A percentile compares a stretch with the other conserved stretches of the same genome.
Conservation (phyloP, 208 protist species). For the Porcisia deanei region DNA sequence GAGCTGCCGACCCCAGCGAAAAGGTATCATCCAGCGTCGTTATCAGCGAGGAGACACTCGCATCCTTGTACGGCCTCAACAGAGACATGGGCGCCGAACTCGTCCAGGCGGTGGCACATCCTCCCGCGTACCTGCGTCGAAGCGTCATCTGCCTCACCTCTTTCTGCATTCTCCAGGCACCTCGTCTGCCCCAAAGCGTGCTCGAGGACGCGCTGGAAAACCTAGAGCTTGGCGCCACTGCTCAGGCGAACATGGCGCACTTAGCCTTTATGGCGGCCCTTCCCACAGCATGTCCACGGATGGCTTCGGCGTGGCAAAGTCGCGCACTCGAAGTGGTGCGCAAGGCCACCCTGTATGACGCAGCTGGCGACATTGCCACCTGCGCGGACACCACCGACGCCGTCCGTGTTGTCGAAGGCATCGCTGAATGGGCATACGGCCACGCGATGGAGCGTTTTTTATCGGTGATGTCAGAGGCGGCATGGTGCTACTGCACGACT, state of each 20-base stretch:
- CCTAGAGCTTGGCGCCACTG: constrained; percentile 8
- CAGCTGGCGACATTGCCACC: constrained; percentile 17
- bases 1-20: not conserved
- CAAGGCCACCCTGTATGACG: constrained; percentile 30
- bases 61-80: constrained; percentile 23
- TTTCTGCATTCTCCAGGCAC: constrained; percentile 22
- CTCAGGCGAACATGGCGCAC: constrained; percentile 25
- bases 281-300: constrained; percentile 1
- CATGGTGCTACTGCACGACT: constrained; percentile 35
- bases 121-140: constrained; percentile 7
- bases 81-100: constrained; percentile 18
- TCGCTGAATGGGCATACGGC: constrained; percentile 2
- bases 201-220: constrained; percentile 14
- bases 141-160: constrained; percentile 21
- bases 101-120: not conserved
- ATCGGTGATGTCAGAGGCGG: constrained; percentile 24
- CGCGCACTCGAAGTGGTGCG: constrained; percentile 34
- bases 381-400: constrained; percentile 1
- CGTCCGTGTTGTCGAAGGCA: not conserved
- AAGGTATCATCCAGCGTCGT: not conserved
- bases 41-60: not conserved
- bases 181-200: constrained; percentile 6
- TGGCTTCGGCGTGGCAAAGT: constrained; percentile 18
- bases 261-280: constrained; percentile 33
- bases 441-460: constrained; percentile 13